Evolutionary conservation across 2,329 filamentous ascomycete genomes (phyloP), one percentile per base, ranked within the genome.

Genomic region (Fusarium hostae): DNA sequence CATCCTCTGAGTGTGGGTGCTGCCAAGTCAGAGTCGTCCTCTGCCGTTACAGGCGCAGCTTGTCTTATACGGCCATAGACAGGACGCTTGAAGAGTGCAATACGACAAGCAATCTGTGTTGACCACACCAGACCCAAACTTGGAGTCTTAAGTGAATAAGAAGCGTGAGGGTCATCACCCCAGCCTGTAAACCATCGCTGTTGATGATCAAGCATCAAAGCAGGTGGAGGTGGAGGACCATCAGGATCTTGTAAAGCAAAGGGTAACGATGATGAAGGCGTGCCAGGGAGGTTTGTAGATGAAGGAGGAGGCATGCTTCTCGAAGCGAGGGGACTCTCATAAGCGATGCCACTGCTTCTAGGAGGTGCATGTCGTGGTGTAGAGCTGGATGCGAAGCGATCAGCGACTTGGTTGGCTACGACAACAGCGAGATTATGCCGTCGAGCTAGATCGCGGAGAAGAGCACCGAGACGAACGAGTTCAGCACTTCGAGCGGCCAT

Each of bases 151-250:
- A 92, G 82, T 12, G 81, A 76, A 52, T 83, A 79, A 16, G 82
- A 77, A 24, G 83, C 80, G 30, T 81, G 76, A 20, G 86, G 83
- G 61, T 90, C 86, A 79, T 97, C 93, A 26, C 95, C 94, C 95
- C 96, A 98, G 70, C 96, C 95, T 7, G 95, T 97, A 82, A 98
- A 97, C 89, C 95, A 98, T 45, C 93, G 89, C 80, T 98, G 94
- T 81, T 98, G 95, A 81, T 98, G 93, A 75, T 97, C 91, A 12
- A 98, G 88, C 35, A 89, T 87, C 40, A 98, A 85, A 1, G 91
- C 89, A 16, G 86, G 81, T 0, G 82, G 82, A 2, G 80, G 77
- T 18, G 81, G 79, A 4, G 79, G 78, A 5, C 76, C 77, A 13
- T 80, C 79, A 5, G 75, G 71, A 8, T 77, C 72, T 30, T 70